Evolutionary conservation across 2,329 filamentous ascomycete species (phyloP).

Genomic region (Aspergillus fructus): DNA sequence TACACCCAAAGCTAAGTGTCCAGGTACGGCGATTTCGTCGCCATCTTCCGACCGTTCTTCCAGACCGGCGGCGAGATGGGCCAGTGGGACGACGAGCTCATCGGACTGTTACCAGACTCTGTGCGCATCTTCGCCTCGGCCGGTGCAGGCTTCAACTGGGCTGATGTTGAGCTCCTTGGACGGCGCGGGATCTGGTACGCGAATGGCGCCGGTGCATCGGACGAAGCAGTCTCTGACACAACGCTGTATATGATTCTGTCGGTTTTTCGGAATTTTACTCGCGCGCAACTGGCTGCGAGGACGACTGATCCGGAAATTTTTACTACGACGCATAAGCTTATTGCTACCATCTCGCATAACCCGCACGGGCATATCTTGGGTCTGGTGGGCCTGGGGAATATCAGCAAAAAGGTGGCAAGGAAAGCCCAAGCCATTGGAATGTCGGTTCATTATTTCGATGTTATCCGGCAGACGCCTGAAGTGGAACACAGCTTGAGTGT

Average conservation of each 20-base stretch:
- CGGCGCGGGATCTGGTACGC: slow-evolving; percentile 43
- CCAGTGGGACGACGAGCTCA: slow-evolving; percentile 61
- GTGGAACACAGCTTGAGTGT: slow-evolving; percentile 36
- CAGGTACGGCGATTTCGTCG: slow-evolving; percentile 39
- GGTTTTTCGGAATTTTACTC: slow-evolving; percentile 53
- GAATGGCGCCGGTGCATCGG: slow-evolving; percentile 45
- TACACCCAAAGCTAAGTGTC: neutral
- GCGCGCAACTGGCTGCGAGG: slow-evolving; percentile 49
- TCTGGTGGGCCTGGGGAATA: slow-evolving; percentile 55
- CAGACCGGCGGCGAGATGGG: slow-evolving; percentile 67
- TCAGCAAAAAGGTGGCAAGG: slow-evolving; percentile 48
- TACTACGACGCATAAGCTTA: slow-evolving; percentile 43
- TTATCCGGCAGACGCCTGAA: slow-evolving; percentile 35
- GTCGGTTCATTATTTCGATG: slow-evolving; percentile 55
- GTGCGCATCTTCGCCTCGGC: slow-evolving; percentile 64
- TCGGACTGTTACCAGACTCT: slow-evolving; percentile 54
- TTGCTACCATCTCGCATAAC: slow-evolving; percentile 51
- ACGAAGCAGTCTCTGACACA: slow-evolving; percentile 46
- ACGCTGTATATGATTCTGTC: slow-evolving; percentile 46
- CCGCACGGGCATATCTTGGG: slow-evolving; percentile 51
- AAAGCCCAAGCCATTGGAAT: slow-evolving; percentile 52
- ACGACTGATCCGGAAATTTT: slow-evolving; percentile 43
- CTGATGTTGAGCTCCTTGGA: slow-evolving; percentile 54
- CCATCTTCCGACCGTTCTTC: slow-evolving; percentile 60
- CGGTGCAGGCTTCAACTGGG: slow-evolving; percentile 68